Conservation (phyloP, 1,284 basidiomycete species). For the Rhodotorula sp. region DNA sequence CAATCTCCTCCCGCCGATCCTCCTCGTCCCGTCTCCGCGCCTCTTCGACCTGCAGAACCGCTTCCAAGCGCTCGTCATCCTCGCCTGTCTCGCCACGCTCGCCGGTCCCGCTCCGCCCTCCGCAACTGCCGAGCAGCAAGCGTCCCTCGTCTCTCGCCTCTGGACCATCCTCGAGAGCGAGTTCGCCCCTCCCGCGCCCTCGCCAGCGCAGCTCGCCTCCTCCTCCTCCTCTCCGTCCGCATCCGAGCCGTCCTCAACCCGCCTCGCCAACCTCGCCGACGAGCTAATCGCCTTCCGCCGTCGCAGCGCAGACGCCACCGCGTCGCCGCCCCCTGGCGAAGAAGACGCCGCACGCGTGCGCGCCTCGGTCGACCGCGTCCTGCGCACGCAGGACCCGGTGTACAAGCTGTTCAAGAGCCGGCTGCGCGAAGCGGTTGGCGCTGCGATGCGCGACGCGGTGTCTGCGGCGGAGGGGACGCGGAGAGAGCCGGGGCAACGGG, state of each 20-base stretch:
- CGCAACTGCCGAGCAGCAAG: conserved; percentile 31
- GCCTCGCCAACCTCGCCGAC: conserved; percentile 66
- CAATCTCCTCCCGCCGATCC: conserved; percentile 61
- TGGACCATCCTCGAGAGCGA: conserved; percentile 63
- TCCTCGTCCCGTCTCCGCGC: conserved; percentile 61
- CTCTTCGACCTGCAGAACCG: conserved; percentile 66
- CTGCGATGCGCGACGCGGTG: conserved; percentile 33
- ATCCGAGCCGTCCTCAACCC: conserved; percentile 51
- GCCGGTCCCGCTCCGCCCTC: conserved; percentile 51
- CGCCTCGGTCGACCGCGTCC: background rate
- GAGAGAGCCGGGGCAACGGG: background rate
- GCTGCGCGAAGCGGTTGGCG: conserved; percentile 57
- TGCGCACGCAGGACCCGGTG: conserved; percentile 9
- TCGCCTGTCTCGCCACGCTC: conserved; percentile 62
- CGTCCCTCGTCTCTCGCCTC: conserved; percentile 53
- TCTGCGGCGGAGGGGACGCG: background rate
- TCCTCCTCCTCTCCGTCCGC: conserved; percentile 6
- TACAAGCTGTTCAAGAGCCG: conserved; percentile 47
- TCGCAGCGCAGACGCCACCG: conserved; percentile 31
- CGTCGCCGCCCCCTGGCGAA: conserved; percentile 23
- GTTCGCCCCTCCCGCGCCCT: conserved; percentile 59
- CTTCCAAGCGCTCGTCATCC: conserved; percentile 67
- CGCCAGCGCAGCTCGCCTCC: background rate
- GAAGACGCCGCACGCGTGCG: background rate
- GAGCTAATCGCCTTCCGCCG: conserved; percentile 61